Conservation (phyloP, 495 filamentous ascomycete genomes). For the Terfezia claveryi region DNA sequence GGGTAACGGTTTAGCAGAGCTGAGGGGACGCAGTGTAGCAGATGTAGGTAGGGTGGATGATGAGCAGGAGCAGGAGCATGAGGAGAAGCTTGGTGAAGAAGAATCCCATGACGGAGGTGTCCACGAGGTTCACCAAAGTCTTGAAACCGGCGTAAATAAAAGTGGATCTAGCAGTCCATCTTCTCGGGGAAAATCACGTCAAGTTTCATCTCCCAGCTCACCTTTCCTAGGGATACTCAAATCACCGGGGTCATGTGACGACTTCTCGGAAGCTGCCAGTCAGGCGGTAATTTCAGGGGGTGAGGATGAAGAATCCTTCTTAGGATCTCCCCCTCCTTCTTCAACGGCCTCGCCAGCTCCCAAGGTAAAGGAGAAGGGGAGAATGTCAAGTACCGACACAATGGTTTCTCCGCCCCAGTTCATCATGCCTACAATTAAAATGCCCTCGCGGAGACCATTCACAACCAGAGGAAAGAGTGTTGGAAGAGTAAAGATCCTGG, state of each 20-base stretch:
- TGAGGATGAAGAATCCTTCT: not conserved
- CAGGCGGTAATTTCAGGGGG: not conserved
- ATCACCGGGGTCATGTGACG: not conserved
- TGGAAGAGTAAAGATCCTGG: conserved; percentile 66
- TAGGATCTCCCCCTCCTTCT: not conserved
- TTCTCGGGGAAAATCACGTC: not conserved
- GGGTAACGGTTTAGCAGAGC: too few species aligned
- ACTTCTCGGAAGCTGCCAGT: not conserved
- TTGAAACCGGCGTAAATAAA: not conserved
- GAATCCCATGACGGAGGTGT: not conserved
- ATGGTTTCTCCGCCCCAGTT: conserved; percentile 39
- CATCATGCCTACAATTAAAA: conserved; percentile 91
- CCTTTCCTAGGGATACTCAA: not conserved
- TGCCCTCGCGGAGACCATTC: conserved; percentile 84
- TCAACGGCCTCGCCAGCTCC: not conserved
- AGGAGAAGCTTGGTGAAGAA: too few species aligned
- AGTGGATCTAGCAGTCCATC: not conserved
- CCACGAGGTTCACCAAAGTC: not conserved
- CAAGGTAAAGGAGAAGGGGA: not conserved
- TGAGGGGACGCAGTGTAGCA: too few species aligned
- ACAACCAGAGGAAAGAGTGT: conserved; percentile 66
- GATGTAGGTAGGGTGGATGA: too few species aligned
- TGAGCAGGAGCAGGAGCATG: too few species aligned
- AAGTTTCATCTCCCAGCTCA: not conserved
- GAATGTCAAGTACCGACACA: not conserved